A percentile compares a stretch with the other conserved stretches of the same genome.
Conservation (phyloP, 257 asterid genomes). For the Verbascum thapsus region DNA sequence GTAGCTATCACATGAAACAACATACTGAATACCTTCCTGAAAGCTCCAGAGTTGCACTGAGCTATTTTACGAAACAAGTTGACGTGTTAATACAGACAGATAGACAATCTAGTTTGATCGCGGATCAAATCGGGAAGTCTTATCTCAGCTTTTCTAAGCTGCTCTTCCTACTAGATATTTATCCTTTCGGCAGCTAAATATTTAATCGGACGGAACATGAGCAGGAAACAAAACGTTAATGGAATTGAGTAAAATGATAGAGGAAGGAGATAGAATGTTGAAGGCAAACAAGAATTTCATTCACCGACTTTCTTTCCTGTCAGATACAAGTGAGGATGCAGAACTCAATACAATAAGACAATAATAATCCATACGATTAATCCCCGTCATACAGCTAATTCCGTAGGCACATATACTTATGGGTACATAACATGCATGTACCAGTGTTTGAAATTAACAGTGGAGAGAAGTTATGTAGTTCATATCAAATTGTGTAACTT, state of each 20-base stretch:
- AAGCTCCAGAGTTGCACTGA: slow-evolving; percentile 1
- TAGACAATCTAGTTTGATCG: background rate
- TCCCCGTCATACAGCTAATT: background rate
- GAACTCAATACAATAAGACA: background rate
- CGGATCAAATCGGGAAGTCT: too few relatives aligned
- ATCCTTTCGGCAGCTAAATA: too few relatives aligned
- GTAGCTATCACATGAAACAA: background rate
- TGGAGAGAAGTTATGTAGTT: background rate
- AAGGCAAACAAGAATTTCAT: background rate
- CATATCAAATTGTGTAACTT: background rate
- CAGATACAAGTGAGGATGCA: slow-evolving; percentile 7
- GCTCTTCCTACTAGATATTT: too few relatives aligned
- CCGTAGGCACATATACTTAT: background rate
- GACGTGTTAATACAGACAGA: background rate
- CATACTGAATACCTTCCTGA: background rate
- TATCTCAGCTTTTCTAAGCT: too few relatives aligned
- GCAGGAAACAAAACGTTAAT: too few relatives aligned
- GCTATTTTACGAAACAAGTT: background rate
- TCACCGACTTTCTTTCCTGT: background rate
- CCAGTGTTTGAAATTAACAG: background rate
- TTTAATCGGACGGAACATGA: too few relatives aligned
- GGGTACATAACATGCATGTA: background rate
- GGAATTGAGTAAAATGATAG: slow-evolving; percentile 1
- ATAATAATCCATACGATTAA: background rate
- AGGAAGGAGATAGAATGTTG: background rate